Evolutionary conservation across 1,139 yeast genomes (phyloP).

Genomic region (Suhomyces wounanorum): DNA sequence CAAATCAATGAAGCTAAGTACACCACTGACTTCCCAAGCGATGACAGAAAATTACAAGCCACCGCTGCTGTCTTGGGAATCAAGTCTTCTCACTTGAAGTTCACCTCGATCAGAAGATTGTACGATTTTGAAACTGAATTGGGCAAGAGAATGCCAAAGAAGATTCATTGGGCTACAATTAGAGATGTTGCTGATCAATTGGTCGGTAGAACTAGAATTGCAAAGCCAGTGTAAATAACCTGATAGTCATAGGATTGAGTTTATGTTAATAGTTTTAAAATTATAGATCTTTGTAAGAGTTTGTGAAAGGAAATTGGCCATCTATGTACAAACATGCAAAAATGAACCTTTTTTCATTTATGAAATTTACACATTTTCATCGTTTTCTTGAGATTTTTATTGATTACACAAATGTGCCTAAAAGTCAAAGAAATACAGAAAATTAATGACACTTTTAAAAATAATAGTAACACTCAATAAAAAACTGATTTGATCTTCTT

Average conservation of each 20-base stretch:
- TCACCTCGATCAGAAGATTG: conserved; percentile 70
- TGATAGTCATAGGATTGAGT: conserved; percentile 1
- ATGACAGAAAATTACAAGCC: conserved; percentile 37
- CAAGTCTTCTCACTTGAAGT: conserved; percentile 72
- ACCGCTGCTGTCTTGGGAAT: conserved; percentile 91
- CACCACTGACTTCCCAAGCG: conserved; percentile 36
- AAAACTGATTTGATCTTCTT: too few species aligned
- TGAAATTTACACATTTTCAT: too few species aligned
- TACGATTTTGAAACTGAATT: conserved; percentile 87
- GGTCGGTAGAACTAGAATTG: conserved; percentile 63
- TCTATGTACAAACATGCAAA: background rate
- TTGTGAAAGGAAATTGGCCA: background rate
- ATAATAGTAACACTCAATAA: too few species aligned
- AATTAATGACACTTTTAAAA: too few species aligned
- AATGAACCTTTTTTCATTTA: too few species aligned
- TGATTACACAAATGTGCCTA: too few species aligned
- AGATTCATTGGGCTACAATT: conserved; percentile 76
- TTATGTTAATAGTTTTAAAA: background rate
- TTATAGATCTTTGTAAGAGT: background rate
- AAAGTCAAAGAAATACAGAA: too few species aligned
- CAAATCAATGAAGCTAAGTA: conserved; percentile 26
- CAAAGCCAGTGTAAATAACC: conserved; percentile 1
- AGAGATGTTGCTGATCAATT: conserved; percentile 82
- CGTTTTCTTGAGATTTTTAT: too few species aligned
- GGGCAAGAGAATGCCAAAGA: conserved; percentile 81